Conservation (phyloP, 2,329 filamentous ascomycete genomes). For the Diplodia sapinea region DNA sequence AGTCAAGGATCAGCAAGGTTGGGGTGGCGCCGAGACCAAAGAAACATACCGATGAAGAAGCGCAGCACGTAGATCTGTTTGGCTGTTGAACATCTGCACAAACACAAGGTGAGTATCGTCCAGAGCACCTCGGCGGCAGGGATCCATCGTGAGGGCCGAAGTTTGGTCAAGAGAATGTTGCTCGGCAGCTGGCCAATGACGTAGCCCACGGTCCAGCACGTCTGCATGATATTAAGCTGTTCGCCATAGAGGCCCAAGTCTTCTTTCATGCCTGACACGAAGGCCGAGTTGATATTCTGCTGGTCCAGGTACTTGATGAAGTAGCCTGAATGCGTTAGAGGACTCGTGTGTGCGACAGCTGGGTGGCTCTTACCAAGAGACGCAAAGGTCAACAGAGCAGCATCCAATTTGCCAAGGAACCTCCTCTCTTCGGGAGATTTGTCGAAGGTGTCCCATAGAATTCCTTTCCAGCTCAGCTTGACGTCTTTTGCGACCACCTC, state of each 20-base stretch:
- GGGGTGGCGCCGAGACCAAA: too few relatives aligned
- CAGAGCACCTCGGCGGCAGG: conserved; percentile 56
- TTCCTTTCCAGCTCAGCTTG: conserved; percentile 17
- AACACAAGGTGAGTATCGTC: conserved; percentile 56
- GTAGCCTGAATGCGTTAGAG: conserved; percentile 46
- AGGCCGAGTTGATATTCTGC: conserved; percentile 48
- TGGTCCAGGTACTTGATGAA: conserved; percentile 59
- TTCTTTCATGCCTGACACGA: conserved; percentile 53
- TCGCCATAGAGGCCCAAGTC: conserved; percentile 60
- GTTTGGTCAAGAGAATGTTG: conserved; percentile 58
- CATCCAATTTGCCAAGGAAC: conserved; percentile 40
- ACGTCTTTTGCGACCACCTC: conserved; percentile 12
- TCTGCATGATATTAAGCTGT: conserved; percentile 62
- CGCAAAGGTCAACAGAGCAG: conserved; percentile 56
- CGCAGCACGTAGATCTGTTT: conserved; percentile 55
- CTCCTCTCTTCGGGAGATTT: conserved; percentile 37
- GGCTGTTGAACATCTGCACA: conserved; percentile 50
- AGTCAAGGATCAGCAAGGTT: conserved; percentile 34
- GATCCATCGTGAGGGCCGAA: conserved; percentile 57
- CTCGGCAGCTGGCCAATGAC: conserved; percentile 60
- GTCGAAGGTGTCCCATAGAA: conserved; percentile 37
- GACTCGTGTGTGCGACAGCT: background rate
- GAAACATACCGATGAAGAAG: conserved; percentile 54
- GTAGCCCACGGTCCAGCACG: conserved; percentile 66
- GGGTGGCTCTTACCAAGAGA: conserved; percentile 45